Evolutionary conservation across 768 basidiomycete species (phyloP), one percentile per base, ranked within the genome.

Genomic region (Phanerochaete carnosa): DNA sequence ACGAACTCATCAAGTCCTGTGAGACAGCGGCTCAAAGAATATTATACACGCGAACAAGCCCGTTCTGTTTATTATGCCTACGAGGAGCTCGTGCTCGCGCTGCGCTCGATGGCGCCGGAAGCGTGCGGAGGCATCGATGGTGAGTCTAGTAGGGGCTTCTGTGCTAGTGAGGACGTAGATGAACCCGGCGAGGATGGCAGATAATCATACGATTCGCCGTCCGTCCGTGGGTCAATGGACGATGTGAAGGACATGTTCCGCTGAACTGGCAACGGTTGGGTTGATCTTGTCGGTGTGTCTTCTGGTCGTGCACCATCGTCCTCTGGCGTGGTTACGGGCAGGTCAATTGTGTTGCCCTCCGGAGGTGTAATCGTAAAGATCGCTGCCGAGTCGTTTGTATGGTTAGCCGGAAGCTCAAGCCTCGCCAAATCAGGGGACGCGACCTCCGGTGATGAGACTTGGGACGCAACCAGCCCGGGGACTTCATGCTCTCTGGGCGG

Each of bases 131-230:
- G 35, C 35, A n/a, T 37, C 11, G 54, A 55, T 7, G 57, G 45
- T 23, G 57, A 49, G 62, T 66, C 66, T 58, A 80, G 65, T 45
- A 79, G 71, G 32, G 77, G 78, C 64, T 76, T 77, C 65, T 74
- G 73, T 25, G 72, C 72, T 45, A 76, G 60, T n/a, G 72, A 68
- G 3, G 77, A 80, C 50, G 80, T 57, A 22, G 72, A 68, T 2
- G 77, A 80, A 51, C 79, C 80, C 3, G 77, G 77, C 29, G 80
- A 78, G 54, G 82, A 81, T 43, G 76, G 77, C 39, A 81, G 70
- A 50, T 73, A 69, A 58, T 77, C 78, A 65, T 80, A 83, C 59
- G 73, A 69, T 50, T 55, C 58, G 32, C 60, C 59, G 62, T 69
- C 63, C 52, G 61, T 55, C 59, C 68, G 68, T 29, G 47, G 37